Evolutionary conservation across 306 rosid species (phyloP).

Genomic region (Trifolium repens): DNA sequence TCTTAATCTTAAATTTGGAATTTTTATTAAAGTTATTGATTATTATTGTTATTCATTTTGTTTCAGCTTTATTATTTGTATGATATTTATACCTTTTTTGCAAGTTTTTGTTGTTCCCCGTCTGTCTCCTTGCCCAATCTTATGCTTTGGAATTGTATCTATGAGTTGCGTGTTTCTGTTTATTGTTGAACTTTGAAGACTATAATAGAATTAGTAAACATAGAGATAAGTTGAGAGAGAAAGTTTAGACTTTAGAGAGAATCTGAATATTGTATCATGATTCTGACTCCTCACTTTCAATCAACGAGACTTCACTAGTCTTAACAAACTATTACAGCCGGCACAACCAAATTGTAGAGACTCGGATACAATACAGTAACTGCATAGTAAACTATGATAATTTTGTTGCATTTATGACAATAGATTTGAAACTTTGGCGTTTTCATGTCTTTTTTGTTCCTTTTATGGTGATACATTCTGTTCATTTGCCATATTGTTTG

Average conservation of each 20-base stretch:
- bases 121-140: conserved; percentile 18
- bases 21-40: not conserved
- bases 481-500: conserved; percentile 26
- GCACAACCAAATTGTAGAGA: not conserved
- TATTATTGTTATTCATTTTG: not conserved
- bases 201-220: not conserved
- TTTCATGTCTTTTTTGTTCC: conserved; percentile 7
- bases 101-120: not conserved
- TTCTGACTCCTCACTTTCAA: not conserved
- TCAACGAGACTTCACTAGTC: not conserved
- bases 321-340: not conserved
- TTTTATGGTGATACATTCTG: conserved; percentile 21
- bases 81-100: not conserved
- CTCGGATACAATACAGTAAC: not conserved
- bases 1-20: not conserved
- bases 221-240: not conserved
- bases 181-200: conserved; percentile 30
- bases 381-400: not conserved
- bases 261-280: not conserved
- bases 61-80: conserved; percentile 5
- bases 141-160: not conserved
- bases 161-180: conserved; percentile 12
- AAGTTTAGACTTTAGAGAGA: not conserved
- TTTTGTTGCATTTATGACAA: conserved; percentile 25
- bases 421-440: conserved; percentile 28